Percentiles rank a stretch among this genome's conserved stretches.
Evolutionary conservation across 257 asterid genomes (phyloP).

Genomic region (Misopates orontium): DNA sequence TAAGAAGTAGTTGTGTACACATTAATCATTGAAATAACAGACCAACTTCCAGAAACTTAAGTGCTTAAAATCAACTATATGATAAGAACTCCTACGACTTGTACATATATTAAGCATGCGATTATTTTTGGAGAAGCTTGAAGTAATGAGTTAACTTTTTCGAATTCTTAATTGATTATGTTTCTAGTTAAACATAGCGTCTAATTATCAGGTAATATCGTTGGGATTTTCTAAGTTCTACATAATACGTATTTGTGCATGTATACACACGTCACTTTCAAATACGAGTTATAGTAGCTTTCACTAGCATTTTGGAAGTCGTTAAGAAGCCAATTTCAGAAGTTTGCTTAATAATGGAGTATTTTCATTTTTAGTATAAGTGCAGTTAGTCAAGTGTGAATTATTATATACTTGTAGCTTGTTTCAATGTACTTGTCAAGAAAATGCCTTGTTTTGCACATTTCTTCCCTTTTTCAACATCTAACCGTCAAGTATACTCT

Average conservation of each 20-base stretch:
- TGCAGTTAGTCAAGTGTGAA: slow-evolving; percentile 20
- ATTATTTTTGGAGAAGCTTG: too few relatives aligned
- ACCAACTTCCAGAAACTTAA: too few relatives aligned
- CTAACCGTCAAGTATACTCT: slow-evolving; percentile 12
- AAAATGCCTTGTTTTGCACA: slow-evolving; percentile 27
- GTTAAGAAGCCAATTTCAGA: slow-evolving; percentile 45
- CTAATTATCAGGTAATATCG: not conserved
- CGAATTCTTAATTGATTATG: too few relatives aligned
- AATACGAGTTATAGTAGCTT: slow-evolving; percentile 27
- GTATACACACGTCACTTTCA: slow-evolving; percentile 28
- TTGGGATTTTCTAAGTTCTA: too few relatives aligned
- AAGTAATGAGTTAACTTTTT: too few relatives aligned
- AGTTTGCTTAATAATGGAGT: slow-evolving; percentile 32
- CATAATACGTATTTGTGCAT: slow-evolving; percentile 2
- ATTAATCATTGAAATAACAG: too few relatives aligned
- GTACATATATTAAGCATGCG: too few relatives aligned
- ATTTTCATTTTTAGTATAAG: slow-evolving; percentile 19
- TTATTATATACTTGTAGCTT: slow-evolving; percentile 16
- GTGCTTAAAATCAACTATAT: too few relatives aligned
- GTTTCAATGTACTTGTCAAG: slow-evolving; percentile 29
- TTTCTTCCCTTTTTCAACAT: slow-evolving; percentile 2
- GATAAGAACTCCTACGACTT: too few relatives aligned
- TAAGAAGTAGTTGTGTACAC: too few relatives aligned
- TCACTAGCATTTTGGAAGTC: slow-evolving; percentile 39
- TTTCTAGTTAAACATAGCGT: too few relatives aligned